Evolutionary conservation across 2,329 filamentous ascomycete species (phyloP), one percentile per base, ranked within the genome.

Genomic region (Coniochaeta sp.): DNA sequence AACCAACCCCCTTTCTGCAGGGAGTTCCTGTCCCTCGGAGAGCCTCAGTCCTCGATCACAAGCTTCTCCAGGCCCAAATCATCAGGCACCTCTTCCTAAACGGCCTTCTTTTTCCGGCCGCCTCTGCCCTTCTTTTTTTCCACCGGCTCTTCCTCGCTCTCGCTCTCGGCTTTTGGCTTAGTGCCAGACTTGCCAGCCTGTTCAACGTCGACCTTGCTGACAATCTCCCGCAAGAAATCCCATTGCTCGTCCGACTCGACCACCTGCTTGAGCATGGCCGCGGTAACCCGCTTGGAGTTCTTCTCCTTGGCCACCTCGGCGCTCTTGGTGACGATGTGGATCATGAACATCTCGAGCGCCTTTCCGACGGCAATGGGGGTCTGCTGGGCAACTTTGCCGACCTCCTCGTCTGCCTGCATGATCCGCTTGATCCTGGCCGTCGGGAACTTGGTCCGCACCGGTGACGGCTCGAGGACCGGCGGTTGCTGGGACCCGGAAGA

Each of bases 381-480:
- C 63, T 98, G 95, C 75, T 99, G 95, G 4, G 95, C 93, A 10
- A 99, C 95, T 77, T 99, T 99, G 63, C 95, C 95, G 0, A 99
- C 93, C 72, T 99, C 95, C 71, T 99, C 95, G 70, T 99, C 95
- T 12, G 93, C 93, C 76, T 99, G 95, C 95, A 99, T 98, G 69
- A 99, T 98, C 58, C 95, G 87, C 81, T 99, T 99, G 79, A 99
- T 99, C 63, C 95, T 85, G 16, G 95, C 95, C 34, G 96, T 96
- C 1, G 95, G 95, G 70, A 99, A 99, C 70, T 97, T 97, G 36
- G 93, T 98, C 74, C 86, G 90, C 67, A 99, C 91, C 50, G 91
- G 81, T 74, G 76, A 96, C 76, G 73, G 84, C 73, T 76, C 86
- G 67, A 84, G 75, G 50, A 71, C 32, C 74, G 71, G 3, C 22